These are phyloP conservation scores for Colletotrichum truncatum DNA, from an alignment of 2,329 filamentous ascomycete species.

Conservation along the genomic window DNA sequence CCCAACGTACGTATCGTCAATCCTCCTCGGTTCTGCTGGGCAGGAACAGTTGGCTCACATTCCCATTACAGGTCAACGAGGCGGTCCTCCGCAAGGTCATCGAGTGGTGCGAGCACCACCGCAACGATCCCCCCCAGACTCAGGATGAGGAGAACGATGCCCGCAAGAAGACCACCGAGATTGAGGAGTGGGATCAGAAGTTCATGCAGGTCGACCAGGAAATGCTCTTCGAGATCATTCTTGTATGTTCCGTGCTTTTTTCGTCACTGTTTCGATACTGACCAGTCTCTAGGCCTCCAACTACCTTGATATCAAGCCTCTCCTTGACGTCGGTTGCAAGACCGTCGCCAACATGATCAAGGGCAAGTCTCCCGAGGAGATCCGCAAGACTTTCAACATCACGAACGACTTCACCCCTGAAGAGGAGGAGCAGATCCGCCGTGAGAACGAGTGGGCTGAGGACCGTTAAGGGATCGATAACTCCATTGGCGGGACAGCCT, in stretches of 20 bases:
- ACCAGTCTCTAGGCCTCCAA: constrained; percentile 78
- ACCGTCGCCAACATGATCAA: constrained; percentile 99
- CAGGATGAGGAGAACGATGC: constrained; percentile 92
- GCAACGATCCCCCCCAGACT: constrained; percentile 82
- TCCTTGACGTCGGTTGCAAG: constrained; percentile 98
- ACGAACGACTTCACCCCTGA: constrained; percentile 99
- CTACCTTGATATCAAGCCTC: constrained; percentile 98
- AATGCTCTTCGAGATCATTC: constrained; percentile 99
- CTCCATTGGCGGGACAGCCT: neutral
- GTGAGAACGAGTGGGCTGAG: constrained; percentile 93
- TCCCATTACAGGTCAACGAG: constrained; percentile 77
- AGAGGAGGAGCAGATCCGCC: constrained; percentile 96
- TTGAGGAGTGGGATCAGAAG: constrained; percentile 99
- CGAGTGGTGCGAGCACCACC: constrained; percentile 98
- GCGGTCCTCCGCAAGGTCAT: constrained; percentile 94
- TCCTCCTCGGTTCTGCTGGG: neutral
- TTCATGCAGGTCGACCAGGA: constrained; percentile 99
- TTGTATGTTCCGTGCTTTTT: constrained; percentile 66
- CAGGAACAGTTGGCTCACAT: constrained; percentile 22
- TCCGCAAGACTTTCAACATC: constrained; percentile 99
- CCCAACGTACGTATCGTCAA: constrained; percentile 74
- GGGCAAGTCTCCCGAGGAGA: constrained; percentile 99
- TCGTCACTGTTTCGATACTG: neutral
- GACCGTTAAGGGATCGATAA: constrained; percentile 66
- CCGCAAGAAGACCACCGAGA: constrained; percentile 98